Base-by-base conservation (phyloP, 2,329 filamentous ascomycete species). In the Acephala macrosclerotiorum region DNA sequence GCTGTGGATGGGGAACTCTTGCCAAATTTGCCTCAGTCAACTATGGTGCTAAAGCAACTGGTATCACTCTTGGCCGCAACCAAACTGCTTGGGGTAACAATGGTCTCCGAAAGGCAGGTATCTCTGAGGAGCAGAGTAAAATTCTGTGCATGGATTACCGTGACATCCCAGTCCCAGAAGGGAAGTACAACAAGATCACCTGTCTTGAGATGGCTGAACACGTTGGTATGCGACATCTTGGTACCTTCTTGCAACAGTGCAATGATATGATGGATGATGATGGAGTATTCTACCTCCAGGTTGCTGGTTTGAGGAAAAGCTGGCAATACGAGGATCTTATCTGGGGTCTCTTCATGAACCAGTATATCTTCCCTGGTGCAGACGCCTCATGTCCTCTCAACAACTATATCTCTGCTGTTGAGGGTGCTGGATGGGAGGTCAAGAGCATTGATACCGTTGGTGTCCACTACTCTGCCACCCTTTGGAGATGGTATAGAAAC, bases 271-370 rank as follows among this genome's bases (percentile, higher is more conserved):
- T 98, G 62, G 93, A 97, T 68, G 96, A 98, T 72, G 94, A 98
- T 72, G 96, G 96, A 79, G 88, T 93, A 71, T 97, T 98, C 84
- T 97, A 96, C 87, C 86, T 98, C 67, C 96, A 98, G 81, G 94
- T 96, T 74, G 94, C 95, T 74, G 96, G 96, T 82, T 87, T 99
- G 68, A 91, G 96, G 74, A 96, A 96, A 84, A 84, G 87, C 70
- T 98, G 96, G 96, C 96, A 98, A 81, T 98, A 97, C 77, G 94
- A 98, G 85, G 95, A 98, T 82, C 87, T 97, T 60, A 92, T 95
- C 79, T 98, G 96, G 96, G 96, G 96, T 78, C 87, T 98, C 56
- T 98, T 97, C 87, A 97, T 98, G 94, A 98, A 98, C 90, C 97
- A 97, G 84, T 97, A 98, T 81, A 86, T 98, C 79, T 98, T 98